phyloP scores from a whole-genome alignment of 192 early-diverging fungal species.

The Chytriomyces hyalinus region DNA sequence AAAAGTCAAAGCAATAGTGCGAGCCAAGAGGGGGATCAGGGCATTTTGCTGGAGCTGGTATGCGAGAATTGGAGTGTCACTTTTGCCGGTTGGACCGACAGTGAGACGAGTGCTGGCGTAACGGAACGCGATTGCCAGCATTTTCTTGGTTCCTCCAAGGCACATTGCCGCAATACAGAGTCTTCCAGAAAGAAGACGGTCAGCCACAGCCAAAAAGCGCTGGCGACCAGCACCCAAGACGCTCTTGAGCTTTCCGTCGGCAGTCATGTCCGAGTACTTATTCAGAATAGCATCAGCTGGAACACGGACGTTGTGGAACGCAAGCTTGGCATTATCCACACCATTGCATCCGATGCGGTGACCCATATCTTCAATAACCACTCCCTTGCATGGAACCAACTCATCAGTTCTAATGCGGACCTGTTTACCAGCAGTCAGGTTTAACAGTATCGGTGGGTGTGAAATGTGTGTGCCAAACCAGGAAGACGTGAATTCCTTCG shows the following conservation, averaged over 20 bases:
- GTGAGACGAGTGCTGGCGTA: constrained; percentile 72
- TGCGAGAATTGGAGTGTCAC: constrained; percentile 73
- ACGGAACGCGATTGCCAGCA: constrained; percentile 67
- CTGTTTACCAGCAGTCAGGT: neutral
- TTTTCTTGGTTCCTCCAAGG: constrained; percentile 70
- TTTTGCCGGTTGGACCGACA: constrained; percentile 78
- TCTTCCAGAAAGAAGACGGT: constrained; percentile 74
- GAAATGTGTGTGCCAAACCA: constrained; percentile 30
- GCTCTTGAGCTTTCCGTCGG: constrained; percentile 63
- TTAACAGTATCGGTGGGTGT: neutral
- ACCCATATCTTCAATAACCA: constrained; percentile 78
- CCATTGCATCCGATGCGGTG: constrained; percentile 70
- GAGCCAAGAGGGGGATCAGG: constrained; percentile 68
- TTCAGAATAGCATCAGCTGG: constrained; percentile 72
- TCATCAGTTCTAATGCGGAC: constrained; percentile 77
- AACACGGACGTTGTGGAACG: constrained; percentile 63
- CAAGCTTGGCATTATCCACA: constrained; percentile 76
- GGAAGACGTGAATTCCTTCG: constrained; percentile 76
- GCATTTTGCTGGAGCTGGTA: constrained; percentile 83
- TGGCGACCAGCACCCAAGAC: constrained; percentile 63
- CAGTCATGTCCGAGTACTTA: constrained; percentile 63
- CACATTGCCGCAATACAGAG: constrained; percentile 73
- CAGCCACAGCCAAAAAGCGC: constrained; percentile 78
- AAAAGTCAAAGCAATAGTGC: constrained; percentile 73
- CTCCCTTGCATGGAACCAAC: constrained; percentile 66